A percentile compares a stretch with the other conserved stretches of the same genome.
Evolutionary conservation across 768 basidiomycete genomes (phyloP).

Genomic region (Russula griseocarnosa): DNA sequence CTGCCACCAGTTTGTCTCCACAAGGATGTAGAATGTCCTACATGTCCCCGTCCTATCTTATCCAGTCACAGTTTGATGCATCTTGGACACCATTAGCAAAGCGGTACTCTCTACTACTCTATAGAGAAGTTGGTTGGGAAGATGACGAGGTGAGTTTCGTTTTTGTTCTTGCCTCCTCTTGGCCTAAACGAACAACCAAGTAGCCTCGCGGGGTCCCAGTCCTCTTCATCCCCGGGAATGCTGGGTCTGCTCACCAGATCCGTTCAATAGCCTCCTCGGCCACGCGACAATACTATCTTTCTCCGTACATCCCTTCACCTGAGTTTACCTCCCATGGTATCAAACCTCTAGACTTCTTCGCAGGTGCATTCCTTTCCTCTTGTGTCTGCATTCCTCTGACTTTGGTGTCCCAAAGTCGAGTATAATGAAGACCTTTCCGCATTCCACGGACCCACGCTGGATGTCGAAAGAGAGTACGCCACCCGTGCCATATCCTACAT

Average conservation of each 20-base stretch:
- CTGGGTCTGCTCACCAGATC: constrained; percentile 90
- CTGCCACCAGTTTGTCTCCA: constrained; percentile 51
- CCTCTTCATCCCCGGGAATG: constrained; percentile 95
- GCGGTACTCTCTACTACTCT: constrained; percentile 85
- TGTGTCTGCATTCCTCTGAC: not conserved
- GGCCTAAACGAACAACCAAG: constrained; percentile 13
- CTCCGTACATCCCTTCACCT: constrained; percentile 51
- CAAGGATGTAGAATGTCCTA: constrained; percentile 96
- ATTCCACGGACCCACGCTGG: constrained; percentile 85
- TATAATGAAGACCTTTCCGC: constrained; percentile 98
- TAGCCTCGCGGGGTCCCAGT: constrained; percentile 67
- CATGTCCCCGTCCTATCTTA: constrained; percentile 89
- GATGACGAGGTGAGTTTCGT: constrained; percentile 46
- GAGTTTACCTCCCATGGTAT: constrained; percentile 48
- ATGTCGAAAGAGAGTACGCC: constrained; percentile 75
- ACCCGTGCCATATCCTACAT: constrained; percentile 69
- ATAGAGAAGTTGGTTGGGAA: constrained; percentile 88
- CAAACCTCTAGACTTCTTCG: constrained; percentile 77
- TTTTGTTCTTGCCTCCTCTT: constrained; percentile 5
- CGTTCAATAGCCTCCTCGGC: constrained; percentile 94
- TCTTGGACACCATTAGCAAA: constrained; percentile 67
- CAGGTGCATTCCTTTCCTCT: constrained; percentile 49
- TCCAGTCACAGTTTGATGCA: constrained; percentile 61
- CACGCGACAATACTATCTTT: constrained; percentile 68
- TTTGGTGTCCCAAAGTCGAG: constrained; percentile 55